phyloP scores from a whole-genome alignment of 2,329 filamentous ascomycete genomes.

The Calonectria honghensis region DNA sequence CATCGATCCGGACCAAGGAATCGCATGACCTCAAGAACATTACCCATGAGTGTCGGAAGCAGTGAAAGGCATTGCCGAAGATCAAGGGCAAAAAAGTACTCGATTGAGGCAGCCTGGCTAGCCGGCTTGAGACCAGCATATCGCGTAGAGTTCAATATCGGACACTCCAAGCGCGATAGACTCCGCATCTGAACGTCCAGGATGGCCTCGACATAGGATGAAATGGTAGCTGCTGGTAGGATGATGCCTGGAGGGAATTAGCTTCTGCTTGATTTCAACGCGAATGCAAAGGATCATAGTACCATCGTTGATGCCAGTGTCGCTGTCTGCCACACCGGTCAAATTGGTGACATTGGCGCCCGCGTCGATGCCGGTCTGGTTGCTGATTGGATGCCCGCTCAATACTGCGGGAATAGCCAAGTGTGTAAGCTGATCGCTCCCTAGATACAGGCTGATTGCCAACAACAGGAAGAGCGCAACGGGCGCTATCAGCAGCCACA shows the following conservation, averaged over 20 bases:
- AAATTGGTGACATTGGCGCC: not conserved
- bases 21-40: slow-evolving; percentile 68
- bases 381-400: not conserved
- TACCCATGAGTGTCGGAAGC: slow-evolving; percentile 71
- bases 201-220: slow-evolving; percentile 57
- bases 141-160: slow-evolving; percentile 46
- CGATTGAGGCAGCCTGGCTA: slow-evolving; percentile 30
- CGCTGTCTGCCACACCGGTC: not conserved
- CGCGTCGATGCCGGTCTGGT: not conserved
- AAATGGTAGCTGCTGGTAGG: slow-evolving; percentile 33
- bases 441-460: slow-evolving; percentile 28
- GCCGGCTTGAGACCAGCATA: slow-evolving; percentile 50
- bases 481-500: slow-evolving; percentile 31
- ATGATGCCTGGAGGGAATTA: slow-evolving; percentile 53
- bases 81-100: slow-evolving; percentile 74
- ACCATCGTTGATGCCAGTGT: slow-evolving; percentile 17
- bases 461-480: slow-evolving; percentile 26
- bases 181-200: slow-evolving; percentile 53
- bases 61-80: slow-evolving; percentile 67
- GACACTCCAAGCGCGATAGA: slow-evolving; percentile 56
- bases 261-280: slow-evolving; percentile 62
- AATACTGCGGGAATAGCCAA: slow-evolving; percentile 16
- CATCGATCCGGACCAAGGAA: slow-evolving; percentile 72
- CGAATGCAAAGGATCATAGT: not conserved
- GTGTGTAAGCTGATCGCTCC: slow-evolving; percentile 16